Conservation (phyloP, 257 asterid genomes). For the Jacaranda copaia region DNA sequence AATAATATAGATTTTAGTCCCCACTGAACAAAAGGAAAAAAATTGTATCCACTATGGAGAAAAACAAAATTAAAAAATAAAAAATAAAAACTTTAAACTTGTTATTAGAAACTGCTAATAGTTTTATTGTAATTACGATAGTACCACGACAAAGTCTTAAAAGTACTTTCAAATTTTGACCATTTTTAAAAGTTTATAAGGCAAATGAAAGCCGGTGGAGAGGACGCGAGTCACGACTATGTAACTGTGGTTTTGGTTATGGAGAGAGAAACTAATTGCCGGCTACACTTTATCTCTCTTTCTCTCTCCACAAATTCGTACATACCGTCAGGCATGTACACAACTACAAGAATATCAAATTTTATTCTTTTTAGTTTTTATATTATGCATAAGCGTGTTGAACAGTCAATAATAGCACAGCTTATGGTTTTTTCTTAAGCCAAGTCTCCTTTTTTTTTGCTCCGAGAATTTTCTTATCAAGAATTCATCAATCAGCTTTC, state of each 20-base stretch:
- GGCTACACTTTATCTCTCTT: slow-evolving; percentile 42
- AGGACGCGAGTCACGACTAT: slow-evolving; percentile 18
- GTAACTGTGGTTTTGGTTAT: slow-evolving; percentile 32
- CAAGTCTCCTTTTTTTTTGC: slow-evolving; percentile 40
- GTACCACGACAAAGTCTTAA: too few relatives aligned
- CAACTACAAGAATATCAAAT: background rate
- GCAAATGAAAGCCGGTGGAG: too few relatives aligned
- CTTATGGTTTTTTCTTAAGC: slow-evolving; percentile 43
- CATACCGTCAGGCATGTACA: slow-evolving; percentile 23
- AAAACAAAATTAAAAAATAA: too few relatives aligned
- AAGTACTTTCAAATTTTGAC: too few relatives aligned
- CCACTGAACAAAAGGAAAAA: too few relatives aligned
- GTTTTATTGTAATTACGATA: too few relatives aligned
- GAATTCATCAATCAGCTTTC: slow-evolving; percentile 15
- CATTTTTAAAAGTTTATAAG: too few relatives aligned
- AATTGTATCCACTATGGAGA: too few relatives aligned
- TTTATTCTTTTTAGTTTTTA: background rate
- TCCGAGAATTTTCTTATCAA: slow-evolving; percentile 30
- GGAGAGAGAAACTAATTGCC: slow-evolving; percentile 48
- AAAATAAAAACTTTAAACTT: too few relatives aligned
- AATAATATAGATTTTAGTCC: too few relatives aligned
- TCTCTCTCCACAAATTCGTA: slow-evolving; percentile 7
- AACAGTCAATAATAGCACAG: slow-evolving; percentile 65
- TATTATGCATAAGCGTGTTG: slow-evolving; percentile 61
- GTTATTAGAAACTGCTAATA: too few relatives aligned